phyloP scores from a whole-genome alignment of 495 filamentous ascomycete species.

The Penicillium simplicissimum region DNA sequence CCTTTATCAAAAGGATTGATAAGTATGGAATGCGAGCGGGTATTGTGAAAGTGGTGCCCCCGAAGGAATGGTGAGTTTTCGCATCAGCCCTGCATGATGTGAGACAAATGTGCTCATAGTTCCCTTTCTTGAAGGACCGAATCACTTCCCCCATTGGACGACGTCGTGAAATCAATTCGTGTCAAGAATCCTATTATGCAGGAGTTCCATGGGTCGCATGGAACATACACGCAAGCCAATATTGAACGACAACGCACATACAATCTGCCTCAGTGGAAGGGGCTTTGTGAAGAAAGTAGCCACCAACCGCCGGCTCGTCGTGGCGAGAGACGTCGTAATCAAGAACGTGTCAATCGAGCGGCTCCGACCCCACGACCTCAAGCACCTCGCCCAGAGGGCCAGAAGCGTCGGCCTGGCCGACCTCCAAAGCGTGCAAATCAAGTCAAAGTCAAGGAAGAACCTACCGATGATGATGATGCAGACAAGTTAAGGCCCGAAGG shows the following conservation, averaged over 20 bases:
- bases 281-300: slow-evolving; percentile 85
- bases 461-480: slow-evolving; percentile 44
- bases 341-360: slow-evolving; percentile 57
- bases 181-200: slow-evolving; percentile 98
- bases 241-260: slow-evolving; percentile 94
- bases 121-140: slow-evolving; percentile 55
- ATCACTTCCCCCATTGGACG: slow-evolving; percentile 71
- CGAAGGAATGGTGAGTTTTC: slow-evolving; percentile 79
- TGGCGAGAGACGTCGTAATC: slow-evolving; percentile 80
- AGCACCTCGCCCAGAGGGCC: slow-evolving; percentile 35
- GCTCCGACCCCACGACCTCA: slow-evolving; percentile 38
- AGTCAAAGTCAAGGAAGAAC: slow-evolving; percentile 50
- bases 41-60: slow-evolving; percentile 93
- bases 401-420: slow-evolving; percentile 51
- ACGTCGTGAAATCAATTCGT: slow-evolving; percentile 84
- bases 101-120: slow-evolving; percentile 17
- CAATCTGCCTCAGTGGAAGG: slow-evolving; percentile 94
- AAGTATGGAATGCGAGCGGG: slow-evolving; percentile 96
- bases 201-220: slow-evolving; percentile 91
- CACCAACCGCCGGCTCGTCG: slow-evolving; percentile 94
- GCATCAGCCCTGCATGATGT: not conserved
- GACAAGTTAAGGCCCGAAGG: slow-evolving; percentile 45
- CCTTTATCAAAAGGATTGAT: slow-evolving; percentile 84
- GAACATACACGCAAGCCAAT: slow-evolving; percentile 93
- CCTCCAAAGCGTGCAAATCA: slow-evolving; percentile 45